Base-by-base conservation (phyloP, 768 basidiomycete species). In the Hirschioporus abietinus region DNA sequence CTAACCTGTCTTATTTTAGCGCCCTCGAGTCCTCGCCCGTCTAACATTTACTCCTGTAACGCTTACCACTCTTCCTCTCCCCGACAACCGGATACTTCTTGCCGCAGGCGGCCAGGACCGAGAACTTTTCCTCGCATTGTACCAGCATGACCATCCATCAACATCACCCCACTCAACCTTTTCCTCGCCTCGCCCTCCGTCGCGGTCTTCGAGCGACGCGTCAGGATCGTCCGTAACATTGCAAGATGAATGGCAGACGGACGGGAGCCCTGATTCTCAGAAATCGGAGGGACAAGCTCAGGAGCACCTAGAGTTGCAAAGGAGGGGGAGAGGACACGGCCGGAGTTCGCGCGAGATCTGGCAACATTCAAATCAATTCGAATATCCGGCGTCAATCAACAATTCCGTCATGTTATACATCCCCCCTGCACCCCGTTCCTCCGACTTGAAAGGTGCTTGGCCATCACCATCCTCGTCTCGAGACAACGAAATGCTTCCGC, bases 51-150 rank as follows among this genome's bases (percentile, higher is more conserved):
- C 72, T 8, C 87, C 90, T 15, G 90, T 89, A 72, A 87, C 88
- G 0, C 80, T 92, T 35, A 76, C 88, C 0, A 84, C 86, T 0
- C 79, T 89, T 17, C 20, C 60, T 9, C 72, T 91, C 20, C 82
- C 82, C 1, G 84, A 77, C 35, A 78, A 82, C 0, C 78, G 84
- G 63, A 81, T 84, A 52, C 81, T 92, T n/a, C 78, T 91, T n/a
- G 90, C 90, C 35, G 89, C 87, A 18, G 90, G 90, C 69, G 90
- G 90, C 5, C 89, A 89, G 72, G 86, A 89, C 5, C 84, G 88
- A 1, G 88, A 92, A 72, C 81, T 92, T 2, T 85, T 91, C 69
- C 77, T 92, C 12, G 89, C 88, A 70, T 76, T 83, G 69, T 61
- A 25, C 60, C 30, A 25, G 10, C 15, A 15, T 24, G 15, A 12